Evolutionary conservation across 495 filamentous ascomycete species (phyloP).

Genomic region (Cudoniella acicularis): DNA sequence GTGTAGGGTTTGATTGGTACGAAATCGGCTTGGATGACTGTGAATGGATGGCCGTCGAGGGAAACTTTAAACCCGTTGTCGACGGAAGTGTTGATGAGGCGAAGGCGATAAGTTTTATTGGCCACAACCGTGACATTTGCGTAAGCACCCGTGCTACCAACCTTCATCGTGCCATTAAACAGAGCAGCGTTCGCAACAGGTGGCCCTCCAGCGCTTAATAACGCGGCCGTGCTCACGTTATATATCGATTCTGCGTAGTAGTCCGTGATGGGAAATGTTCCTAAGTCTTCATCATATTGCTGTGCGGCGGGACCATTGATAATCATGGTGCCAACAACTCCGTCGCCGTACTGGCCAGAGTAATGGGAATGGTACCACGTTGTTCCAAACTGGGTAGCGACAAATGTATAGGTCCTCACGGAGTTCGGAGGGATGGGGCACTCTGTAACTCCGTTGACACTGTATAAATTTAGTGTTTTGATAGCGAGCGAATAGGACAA

Average conservation of each 20-base stretch:
- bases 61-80: constrained; percentile 43
- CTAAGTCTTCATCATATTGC: constrained; percentile 41
- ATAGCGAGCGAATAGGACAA: not conserved
- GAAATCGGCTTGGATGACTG: constrained; percentile 43
- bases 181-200: constrained; percentile 25
- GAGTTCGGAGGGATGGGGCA: constrained; percentile 38
- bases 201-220: not conserved
- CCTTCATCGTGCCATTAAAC: constrained; percentile 2
- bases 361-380: constrained; percentile 62
- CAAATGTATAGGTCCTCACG: constrained; percentile 44
- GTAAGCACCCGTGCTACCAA: not conserved
- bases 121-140: not conserved
- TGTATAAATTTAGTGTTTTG: not conserved
- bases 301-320: constrained; percentile 30
- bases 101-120: constrained; percentile 38
- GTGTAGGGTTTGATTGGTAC: constrained; percentile 46
- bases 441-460: constrained; percentile 32
- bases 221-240: not conserved
- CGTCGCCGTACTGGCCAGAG: constrained; percentile 46
- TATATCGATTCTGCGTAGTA: constrained; percentile 22
- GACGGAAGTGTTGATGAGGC: constrained; percentile 51
- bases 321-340: constrained; percentile 41
- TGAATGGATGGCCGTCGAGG: constrained; percentile 45
- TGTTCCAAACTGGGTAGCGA: constrained; percentile 48
- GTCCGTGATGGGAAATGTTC: constrained; percentile 41